Evolutionary conservation across 148 eudicot species (phyloP).

Genomic region (Rhododendron mucronatum): DNA sequence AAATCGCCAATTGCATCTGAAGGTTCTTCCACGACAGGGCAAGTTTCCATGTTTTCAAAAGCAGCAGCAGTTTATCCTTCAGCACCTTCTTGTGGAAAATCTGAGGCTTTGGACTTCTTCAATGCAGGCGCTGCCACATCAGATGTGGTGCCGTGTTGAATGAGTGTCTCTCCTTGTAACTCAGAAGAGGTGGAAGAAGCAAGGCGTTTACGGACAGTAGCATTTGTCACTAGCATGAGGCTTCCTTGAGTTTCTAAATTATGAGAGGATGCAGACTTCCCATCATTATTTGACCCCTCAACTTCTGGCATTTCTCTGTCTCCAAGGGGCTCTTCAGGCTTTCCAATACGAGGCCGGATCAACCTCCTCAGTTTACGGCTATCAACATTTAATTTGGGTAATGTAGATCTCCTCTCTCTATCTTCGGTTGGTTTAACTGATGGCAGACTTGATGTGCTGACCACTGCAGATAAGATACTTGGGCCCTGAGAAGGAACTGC

Average conservation of each 20-base stretch:
- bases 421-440: constrained; percentile 40
- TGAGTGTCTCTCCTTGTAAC: constrained; percentile 37
- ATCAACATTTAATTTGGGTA: constrained; percentile 37
- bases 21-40: constrained; percentile 35
- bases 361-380: constrained; percentile 60
- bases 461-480: constrained; percentile 3
- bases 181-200: constrained; percentile 57
- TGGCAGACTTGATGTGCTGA: constrained; percentile 15
- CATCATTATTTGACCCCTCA: constrained; percentile 39
- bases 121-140: constrained; percentile 37
- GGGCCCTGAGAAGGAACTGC: constrained; percentile 17
- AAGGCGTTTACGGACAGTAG: constrained; percentile 54
- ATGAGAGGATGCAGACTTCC: constrained; percentile 28
- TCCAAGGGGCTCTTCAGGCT: constrained; percentile 58
- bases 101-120: constrained; percentile 66
- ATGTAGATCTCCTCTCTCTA: constrained; percentile 34
- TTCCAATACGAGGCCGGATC: constrained; percentile 69
- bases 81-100: constrained; percentile 38
- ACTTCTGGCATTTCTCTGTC: constrained; percentile 60
- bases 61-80: constrained; percentile 28
- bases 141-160: constrained; percentile 27
- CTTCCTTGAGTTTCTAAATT: constrained; percentile 29
- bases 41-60: constrained; percentile 32
- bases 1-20: constrained; percentile 37
- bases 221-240: constrained; percentile 10